These are phyloP conservation scores for Xerocomus brunneocitrinus DNA, from an alignment of 768 basidiomycete species.

Conservation along the genomic window DNA sequence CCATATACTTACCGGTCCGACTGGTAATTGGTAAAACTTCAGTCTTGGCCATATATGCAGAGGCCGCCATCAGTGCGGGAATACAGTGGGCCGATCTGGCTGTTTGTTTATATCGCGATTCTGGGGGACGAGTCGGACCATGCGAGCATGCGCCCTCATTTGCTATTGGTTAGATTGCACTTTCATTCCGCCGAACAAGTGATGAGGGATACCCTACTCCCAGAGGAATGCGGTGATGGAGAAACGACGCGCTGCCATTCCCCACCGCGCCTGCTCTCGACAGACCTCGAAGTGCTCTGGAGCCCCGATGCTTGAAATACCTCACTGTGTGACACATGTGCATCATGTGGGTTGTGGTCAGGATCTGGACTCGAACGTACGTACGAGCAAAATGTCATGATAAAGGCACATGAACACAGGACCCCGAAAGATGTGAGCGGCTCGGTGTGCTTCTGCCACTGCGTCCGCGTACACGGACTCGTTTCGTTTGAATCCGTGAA, in stretches of 20 bases:
- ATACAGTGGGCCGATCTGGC: background rate
- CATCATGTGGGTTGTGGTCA: conserved; percentile 8
- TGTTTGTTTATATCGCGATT: background rate
- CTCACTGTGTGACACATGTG: conserved; percentile 5
- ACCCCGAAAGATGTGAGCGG: conserved; percentile 16
- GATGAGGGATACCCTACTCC: background rate
- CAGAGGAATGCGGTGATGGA: background rate
- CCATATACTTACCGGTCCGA: background rate
- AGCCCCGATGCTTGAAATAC: background rate
- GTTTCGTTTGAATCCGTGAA: background rate
- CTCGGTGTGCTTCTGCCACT: conserved; percentile 11
- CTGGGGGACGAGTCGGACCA: background rate
- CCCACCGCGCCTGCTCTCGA: background rate
- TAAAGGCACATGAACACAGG: conserved; percentile 9
- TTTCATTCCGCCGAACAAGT: background rate
- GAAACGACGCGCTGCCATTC: background rate
- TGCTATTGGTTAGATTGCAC: background rate
- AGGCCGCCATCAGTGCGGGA: conserved; percentile 1
- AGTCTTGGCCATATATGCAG: conserved; percentile 1
- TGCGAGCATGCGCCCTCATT: background rate
- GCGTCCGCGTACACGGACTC: background rate
- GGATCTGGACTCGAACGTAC: conserved; percentile 13
- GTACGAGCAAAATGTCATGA: conserved; percentile 6
- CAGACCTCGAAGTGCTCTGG: background rate
- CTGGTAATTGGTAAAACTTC: background rate